Evolutionary conservation across 1,139 yeast genomes (phyloP).

Genomic region (Yamadazyma blattariae): DNA sequence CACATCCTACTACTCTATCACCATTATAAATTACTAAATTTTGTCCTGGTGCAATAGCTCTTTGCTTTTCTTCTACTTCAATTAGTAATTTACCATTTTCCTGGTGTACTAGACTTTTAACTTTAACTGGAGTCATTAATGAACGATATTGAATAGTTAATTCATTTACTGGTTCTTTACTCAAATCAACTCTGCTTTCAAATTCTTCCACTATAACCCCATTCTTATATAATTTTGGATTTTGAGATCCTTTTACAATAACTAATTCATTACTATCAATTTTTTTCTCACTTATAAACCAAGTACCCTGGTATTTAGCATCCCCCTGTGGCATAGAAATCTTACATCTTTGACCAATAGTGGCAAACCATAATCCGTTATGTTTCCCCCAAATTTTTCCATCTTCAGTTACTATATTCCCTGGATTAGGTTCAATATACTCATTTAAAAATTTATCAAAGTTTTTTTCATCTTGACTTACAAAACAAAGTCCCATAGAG

Average conservation of each 20-base stretch:
- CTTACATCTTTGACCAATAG: slow-evolving; percentile 76
- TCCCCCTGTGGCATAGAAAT: slow-evolving; percentile 54
- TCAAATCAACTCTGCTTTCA: slow-evolving; percentile 42
- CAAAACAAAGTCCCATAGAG: slow-evolving; percentile 94
- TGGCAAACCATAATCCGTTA: slow-evolving; percentile 88
- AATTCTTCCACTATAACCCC: slow-evolving; percentile 44
- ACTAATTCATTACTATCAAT: slow-evolving; percentile 64
- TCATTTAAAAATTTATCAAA: slow-evolving; percentile 76
- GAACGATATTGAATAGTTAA: slow-evolving; percentile 66
- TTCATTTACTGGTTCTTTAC: slow-evolving; percentile 12
- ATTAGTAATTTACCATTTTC: slow-evolving; percentile 22
- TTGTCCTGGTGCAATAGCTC: slow-evolving; percentile 93
- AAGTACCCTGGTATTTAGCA: slow-evolving; percentile 68
- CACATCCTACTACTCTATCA: slow-evolving; percentile 76
- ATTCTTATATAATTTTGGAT: slow-evolving; percentile 53
- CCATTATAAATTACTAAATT: slow-evolving; percentile 69
- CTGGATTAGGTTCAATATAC: slow-evolving; percentile 70
- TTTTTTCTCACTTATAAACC: slow-evolving; percentile 82
- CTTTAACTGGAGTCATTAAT: slow-evolving; percentile 52
- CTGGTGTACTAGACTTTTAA: slow-evolving; percentile 13
- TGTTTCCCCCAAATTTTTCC: slow-evolving; percentile 80
- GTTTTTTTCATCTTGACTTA: slow-evolving; percentile 65
- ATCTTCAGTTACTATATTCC: slow-evolving; percentile 70
- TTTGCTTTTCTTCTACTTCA: slow-evolving; percentile 38
- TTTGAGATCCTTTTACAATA: slow-evolving; percentile 73